phyloP scores from a whole-genome alignment of 164 flowering plant genomes.

The Annona squamosa region DNA sequence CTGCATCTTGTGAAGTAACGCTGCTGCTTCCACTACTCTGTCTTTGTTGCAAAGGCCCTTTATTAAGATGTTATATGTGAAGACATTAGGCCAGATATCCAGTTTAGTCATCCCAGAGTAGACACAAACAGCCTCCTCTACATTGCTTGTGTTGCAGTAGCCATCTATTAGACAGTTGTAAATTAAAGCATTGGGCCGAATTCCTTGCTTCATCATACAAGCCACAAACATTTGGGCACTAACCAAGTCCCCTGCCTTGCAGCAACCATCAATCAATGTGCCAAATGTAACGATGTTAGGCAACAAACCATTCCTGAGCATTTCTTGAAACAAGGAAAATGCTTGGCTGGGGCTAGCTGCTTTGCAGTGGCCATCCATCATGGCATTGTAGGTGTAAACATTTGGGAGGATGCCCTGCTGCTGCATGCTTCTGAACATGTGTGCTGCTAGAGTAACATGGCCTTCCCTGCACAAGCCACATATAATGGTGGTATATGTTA shows the following conservation, averaged over 20 bases:
- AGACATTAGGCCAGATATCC: constrained; percentile 38
- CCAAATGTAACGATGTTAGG: constrained; percentile 60
- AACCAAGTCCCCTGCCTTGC: constrained; percentile 42
- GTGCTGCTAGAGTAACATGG: constrained; percentile 39
- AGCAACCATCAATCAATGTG: constrained; percentile 43
- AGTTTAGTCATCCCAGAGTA: constrained; percentile 38
- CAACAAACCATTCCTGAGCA: constrained; percentile 32
- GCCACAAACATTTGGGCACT: constrained; percentile 39
- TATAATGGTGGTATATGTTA: constrained; percentile 54
- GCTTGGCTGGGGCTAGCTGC: constrained; percentile 26
- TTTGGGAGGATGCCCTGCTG: constrained; percentile 44
- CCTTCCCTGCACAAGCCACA: constrained; percentile 42
- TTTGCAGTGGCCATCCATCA: constrained; percentile 67
- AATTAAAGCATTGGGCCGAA: constrained; percentile 41
- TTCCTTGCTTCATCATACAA: constrained; percentile 45
- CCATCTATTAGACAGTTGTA: constrained; percentile 67
- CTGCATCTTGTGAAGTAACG: constrained; percentile 38
- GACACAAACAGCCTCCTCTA: constrained; percentile 36
- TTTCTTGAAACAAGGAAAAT: constrained; percentile 37
- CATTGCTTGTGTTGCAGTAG: constrained; percentile 26
- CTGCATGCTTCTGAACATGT: constrained; percentile 39
- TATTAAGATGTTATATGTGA: constrained; percentile 58
- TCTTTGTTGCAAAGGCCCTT: constrained; percentile 45
- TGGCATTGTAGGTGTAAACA: constrained; percentile 46
- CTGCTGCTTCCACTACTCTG: constrained; percentile 41